A percentile compares a stretch with the other conserved stretches of the same genome.
These are phyloP conservation scores for Yarrowia keelungensis DNA, from an alignment of 805 yeast genomes.

Conservation along the genomic window DNA sequence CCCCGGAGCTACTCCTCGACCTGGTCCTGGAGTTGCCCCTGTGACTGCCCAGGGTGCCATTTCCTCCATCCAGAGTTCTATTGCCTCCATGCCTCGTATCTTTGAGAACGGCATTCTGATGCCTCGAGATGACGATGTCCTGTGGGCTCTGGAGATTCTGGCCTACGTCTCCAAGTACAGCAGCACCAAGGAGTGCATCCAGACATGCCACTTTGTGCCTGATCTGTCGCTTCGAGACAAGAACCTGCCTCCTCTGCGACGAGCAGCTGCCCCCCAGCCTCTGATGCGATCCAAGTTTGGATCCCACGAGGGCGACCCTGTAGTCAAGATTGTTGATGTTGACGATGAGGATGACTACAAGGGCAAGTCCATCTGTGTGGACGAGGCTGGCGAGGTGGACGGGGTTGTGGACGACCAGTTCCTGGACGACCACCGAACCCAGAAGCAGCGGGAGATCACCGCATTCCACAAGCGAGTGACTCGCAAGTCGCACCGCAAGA, in stretches of 20 bases:
- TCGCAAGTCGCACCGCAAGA: conserved; percentile 22
- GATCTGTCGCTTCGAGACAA: conserved; percentile 60
- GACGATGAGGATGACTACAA: conserved; percentile 42
- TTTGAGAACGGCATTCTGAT: conserved; percentile 75
- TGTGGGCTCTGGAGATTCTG: conserved; percentile 88
- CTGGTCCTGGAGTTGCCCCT: conserved; percentile 30
- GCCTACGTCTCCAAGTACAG: conserved; percentile 95
- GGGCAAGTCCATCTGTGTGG: conserved; percentile 38
- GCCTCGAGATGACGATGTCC: conserved; percentile 91
- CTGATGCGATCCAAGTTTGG: conserved; percentile 33
- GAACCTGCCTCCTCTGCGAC: conserved; percentile 44
- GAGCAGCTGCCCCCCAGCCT: conserved; percentile 39
- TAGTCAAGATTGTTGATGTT: conserved; percentile 38
- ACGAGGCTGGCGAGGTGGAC: conserved; percentile 21
- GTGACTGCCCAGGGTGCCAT: conserved; percentile 37
- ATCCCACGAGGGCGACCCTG: conserved; percentile 35
- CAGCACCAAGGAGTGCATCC: conserved; percentile 72
- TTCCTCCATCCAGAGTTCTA: conserved; percentile 18
- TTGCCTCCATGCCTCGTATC: conserved; percentile 54
- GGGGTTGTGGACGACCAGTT: conserved; percentile 37
- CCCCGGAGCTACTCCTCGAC: conserved; percentile 9
- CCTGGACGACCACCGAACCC: conserved; percentile 34
- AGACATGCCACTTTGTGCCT: conserved; percentile 76
- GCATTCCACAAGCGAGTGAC: conserved; percentile 37
- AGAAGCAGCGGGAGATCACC: conserved; percentile 30